Evolutionary conservation across 495 filamentous ascomycete genomes (phyloP), one percentile per base, ranked within the genome.

Genomic region (Penicillium daleae): DNA sequence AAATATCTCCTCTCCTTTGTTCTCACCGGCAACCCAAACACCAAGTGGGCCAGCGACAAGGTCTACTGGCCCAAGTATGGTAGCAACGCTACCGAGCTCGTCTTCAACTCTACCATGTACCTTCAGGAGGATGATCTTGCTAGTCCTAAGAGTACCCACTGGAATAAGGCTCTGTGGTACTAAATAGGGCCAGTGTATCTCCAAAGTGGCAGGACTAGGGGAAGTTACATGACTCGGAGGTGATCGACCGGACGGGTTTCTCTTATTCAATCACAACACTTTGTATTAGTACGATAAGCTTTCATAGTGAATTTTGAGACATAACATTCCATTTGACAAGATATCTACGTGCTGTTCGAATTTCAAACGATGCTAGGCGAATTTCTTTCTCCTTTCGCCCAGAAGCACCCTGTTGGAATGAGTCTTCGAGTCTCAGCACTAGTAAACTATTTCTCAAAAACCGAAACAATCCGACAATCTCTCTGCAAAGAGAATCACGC

Each of bases 101-200:
- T 73, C 42, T 70, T 74, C 57, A 71, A 73, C 51, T 64, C 63
- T 15, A 77, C 74, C 13, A 71, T 75, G 61, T 68, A 67, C n/a
- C 60, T 66, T 3, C 56, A 54, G 17, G 56, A 62, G 17, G 73
- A 77, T 65, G 70, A 75, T 59, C 57, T 77, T 31, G 73, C 71
- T 15, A 75, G 59, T 57, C 67, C 59, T 10, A 64, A 67, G 51
- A 71, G 61, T 39, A 22, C 70, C 49, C 70, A 65, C 39, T 75
- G 73, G 73, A 77, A 77, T 26, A 69, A 75, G 50, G 73, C 63
- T 49, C 53, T 75, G 33, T 75, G 73, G 73, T 72, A 73, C 39
- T 75, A 70, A 19, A n/a, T 21, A 31, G 13, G 6, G 26, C 49
- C 9, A 19, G 26, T 3, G 24, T n/a, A n/a, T n/a, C n/a, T n/a